A percentile compares a stretch with the other conserved stretches of the same genome.
These are phyloP conservation scores for Ceratobasidium sp. DNA, from an alignment of 1,284 basidiomycete genomes.

Conservation along the genomic window DNA sequence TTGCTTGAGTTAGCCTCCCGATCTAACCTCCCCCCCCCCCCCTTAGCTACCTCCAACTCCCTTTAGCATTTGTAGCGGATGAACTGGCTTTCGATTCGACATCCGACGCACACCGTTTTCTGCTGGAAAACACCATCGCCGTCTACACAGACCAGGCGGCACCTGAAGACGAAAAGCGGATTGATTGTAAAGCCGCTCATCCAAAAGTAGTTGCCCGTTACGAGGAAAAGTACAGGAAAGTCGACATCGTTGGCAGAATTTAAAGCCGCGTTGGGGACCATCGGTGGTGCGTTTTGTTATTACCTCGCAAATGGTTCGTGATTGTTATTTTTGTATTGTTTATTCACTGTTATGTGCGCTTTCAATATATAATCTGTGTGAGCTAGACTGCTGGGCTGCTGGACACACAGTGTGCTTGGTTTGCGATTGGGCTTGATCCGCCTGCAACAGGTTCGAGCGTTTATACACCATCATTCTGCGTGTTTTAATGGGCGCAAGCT, in stretches of 20 bases:
- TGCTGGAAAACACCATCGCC: conserved; percentile 75
- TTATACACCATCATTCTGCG: neutral
- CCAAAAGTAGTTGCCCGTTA: conserved; percentile 66
- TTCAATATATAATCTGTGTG: conserved; percentile 28
- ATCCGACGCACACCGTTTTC: conserved; percentile 74
- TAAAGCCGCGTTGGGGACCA: conserved; percentile 57
- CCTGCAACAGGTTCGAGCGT: too few species aligned
- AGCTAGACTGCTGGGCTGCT: neutral
- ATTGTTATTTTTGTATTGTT: conserved; percentile 19
- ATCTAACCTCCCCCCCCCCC: conserved; percentile 16
- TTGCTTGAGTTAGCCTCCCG: neutral
- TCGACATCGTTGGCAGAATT: conserved; percentile 60
- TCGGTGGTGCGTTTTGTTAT: conserved; percentile 41
- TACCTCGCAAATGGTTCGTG: conserved; percentile 12
- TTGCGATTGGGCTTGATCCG: too few species aligned
- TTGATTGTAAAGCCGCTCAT: conserved; percentile 73
- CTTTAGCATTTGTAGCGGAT: conserved; percentile 79
- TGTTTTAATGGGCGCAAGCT: neutral
- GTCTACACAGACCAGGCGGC: conserved; percentile 59
- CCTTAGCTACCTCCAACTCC: conserved; percentile 78
- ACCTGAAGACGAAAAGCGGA: conserved; percentile 60
- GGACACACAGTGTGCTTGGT: too few species aligned
- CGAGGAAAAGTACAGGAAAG: conserved; percentile 80
- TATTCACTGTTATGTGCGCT: conserved; percentile 32
- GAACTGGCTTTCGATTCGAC: conserved; percentile 86